Conservation (phyloP, 2,329 filamentous ascomycete species). For the Ophiocordyceps robertsii region DNA sequence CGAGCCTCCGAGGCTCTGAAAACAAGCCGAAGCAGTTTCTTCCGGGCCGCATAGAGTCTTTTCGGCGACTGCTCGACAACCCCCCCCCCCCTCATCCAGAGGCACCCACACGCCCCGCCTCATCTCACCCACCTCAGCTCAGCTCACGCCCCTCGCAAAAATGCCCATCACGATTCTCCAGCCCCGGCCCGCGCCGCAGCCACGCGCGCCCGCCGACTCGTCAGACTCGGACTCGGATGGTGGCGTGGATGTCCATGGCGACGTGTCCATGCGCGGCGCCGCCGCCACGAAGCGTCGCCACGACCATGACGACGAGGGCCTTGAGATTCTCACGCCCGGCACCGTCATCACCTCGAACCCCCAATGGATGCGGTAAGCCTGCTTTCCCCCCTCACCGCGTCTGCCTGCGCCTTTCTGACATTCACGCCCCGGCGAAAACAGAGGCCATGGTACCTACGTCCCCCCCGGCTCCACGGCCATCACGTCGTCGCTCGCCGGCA, state of each 20-base stretch:
- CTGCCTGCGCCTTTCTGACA: too few species aligned
- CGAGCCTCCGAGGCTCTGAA: too few species aligned
- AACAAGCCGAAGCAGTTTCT: too few species aligned
- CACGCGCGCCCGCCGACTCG: slow-evolving; percentile 13
- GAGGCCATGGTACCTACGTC: slow-evolving; percentile 87
- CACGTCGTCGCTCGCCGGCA: slow-evolving; percentile 80
- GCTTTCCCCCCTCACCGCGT: neutral
- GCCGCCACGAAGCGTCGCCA: slow-evolving; percentile 19
- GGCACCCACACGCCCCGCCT: too few species aligned
- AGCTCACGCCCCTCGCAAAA: neutral
- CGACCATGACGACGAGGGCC: slow-evolving; percentile 10
- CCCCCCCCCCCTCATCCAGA: too few species aligned
- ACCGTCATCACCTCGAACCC: slow-evolving; percentile 78
- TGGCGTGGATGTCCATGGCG: slow-evolving; percentile 30
- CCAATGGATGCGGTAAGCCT: slow-evolving; percentile 78
- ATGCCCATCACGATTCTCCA: slow-evolving; percentile 37
- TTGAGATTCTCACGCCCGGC: slow-evolving; percentile 71
- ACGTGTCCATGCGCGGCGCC: slow-evolving; percentile 29
- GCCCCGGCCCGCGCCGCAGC: slow-evolving; percentile 20
- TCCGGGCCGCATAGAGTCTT: too few species aligned
- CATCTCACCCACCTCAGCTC: neutral
- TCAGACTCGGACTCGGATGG: slow-evolving; percentile 31
- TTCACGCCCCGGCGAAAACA: slow-evolving; percentile 17
- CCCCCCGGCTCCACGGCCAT: slow-evolving; percentile 53
- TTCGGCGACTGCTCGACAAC: too few species aligned